Conservation (phyloP, 2,329 filamentous ascomycete species). For the Tolypocladium pustulatum region DNA sequence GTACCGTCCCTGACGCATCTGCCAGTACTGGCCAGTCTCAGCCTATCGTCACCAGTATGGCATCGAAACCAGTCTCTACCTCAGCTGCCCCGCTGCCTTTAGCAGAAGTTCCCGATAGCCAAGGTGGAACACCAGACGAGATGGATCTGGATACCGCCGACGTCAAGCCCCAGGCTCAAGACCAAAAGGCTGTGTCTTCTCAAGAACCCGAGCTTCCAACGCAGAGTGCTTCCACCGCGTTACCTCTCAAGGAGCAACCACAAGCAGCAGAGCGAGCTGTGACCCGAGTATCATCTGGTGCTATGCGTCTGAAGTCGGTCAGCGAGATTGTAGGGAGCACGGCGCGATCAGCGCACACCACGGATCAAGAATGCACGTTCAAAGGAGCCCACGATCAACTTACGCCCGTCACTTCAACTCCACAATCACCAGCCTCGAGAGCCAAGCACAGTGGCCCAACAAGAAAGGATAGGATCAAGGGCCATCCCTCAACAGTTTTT, state of each 20-base stretch:
- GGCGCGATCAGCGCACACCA: slow-evolving; percentile 23
- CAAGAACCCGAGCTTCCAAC: slow-evolving; percentile 1
- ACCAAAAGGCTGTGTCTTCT: slow-evolving; percentile 1
- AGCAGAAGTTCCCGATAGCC: slow-evolving; percentile 23
- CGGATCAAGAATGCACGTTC: slow-evolving; percentile 20
- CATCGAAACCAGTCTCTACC: not conserved
- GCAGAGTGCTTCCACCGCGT: slow-evolving; percentile 5
- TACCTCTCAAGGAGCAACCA: slow-evolving; percentile 9
- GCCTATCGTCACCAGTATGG: not conserved
- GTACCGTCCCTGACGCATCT: not conserved
- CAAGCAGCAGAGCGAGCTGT: slow-evolving; percentile 42
- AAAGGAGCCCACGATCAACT: slow-evolving; percentile 23
- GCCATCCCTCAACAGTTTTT: slow-evolving; percentile 62
- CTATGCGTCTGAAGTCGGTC: slow-evolving; percentile 61
- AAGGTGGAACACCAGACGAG: slow-evolving; percentile 18
- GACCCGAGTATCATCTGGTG: slow-evolving; percentile 59
- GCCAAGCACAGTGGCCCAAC: slow-evolving; percentile 21
- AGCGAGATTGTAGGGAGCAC: slow-evolving; percentile 60
- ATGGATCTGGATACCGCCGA: slow-evolving; percentile 25
- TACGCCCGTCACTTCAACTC: slow-evolving; percentile 31
- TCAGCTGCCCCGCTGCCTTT: not conserved
- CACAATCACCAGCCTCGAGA: slow-evolving; percentile 28
- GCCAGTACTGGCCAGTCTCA: not conserved
- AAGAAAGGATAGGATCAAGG: slow-evolving; percentile 48
- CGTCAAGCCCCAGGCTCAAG: slow-evolving; percentile 7